Evolutionary conservation across 306 rosid genomes (phyloP).

Genomic region (Dryas drummondii): DNA sequence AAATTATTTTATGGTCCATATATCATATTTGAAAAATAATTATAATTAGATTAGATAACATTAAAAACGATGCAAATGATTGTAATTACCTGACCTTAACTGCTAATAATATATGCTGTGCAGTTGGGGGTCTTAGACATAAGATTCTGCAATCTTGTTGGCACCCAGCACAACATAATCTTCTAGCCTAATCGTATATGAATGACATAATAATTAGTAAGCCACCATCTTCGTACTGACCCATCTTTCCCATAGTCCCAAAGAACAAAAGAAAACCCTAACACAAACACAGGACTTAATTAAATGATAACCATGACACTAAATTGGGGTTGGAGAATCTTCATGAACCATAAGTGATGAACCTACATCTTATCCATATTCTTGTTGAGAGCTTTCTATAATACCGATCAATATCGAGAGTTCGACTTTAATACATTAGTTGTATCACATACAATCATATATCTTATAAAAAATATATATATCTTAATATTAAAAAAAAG

Average conservation of each 20-base stretch:
- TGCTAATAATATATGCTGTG: slow-evolving; percentile 1
- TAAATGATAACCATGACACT: not conserved
- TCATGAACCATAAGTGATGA: not conserved
- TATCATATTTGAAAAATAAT: too few relatives aligned
- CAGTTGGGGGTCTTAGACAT: slow-evolving; percentile 1
- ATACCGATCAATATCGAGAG: too few relatives aligned
- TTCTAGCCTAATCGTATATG: not conserved
- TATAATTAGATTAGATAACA: not conserved
- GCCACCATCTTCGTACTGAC: not conserved
- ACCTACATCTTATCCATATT: not conserved
- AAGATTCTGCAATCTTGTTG: slow-evolving; percentile 2
- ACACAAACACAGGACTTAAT: not conserved
- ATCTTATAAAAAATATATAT: too few relatives aligned
- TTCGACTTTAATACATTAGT: too few relatives aligned
- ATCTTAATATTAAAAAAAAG: too few relatives aligned
- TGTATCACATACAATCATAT: too few relatives aligned
- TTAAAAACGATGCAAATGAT: not conserved
- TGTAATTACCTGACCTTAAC: slow-evolving; percentile 9
- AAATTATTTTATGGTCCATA: not conserved
- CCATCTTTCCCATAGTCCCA: not conserved
- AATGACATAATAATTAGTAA: not conserved
- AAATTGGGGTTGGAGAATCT: not conserved
- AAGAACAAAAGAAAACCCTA: not conserved
- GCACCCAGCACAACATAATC: slow-evolving; percentile 12
- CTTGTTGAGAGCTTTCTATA: too few relatives aligned